Evolutionary conservation across 345 rosid genomes (phyloP), one percentile per base, ranked within the genome.

Genomic region (Sapria himalayana): DNA sequence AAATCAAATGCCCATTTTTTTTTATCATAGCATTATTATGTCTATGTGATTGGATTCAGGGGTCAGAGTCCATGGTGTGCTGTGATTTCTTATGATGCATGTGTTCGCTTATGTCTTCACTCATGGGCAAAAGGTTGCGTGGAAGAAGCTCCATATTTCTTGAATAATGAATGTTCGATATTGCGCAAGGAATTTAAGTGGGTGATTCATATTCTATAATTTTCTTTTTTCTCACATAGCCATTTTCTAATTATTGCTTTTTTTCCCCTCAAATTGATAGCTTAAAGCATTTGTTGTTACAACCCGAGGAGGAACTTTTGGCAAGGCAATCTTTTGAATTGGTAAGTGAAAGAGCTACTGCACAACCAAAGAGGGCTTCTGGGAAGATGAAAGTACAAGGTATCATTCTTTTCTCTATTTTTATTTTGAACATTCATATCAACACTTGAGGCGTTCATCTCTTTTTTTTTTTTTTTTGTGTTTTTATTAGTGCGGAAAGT

Each of bases 351-450:
- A 71, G 72, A 29, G 59, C 69, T 55, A 73, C 81, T 35, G 57
- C 91, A 20, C 78, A 82, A 56, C 76, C 80, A 19, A 78, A 79
- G 66, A 82, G 74, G 67, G 61, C 60, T 42, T 56, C 70, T 36
- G 98, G 98, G 61, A 82, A 82, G 71, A 76, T 89, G 80, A 82
- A 62, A 66, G 94, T 89, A 53, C 93, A 89, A 82, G 98, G 98
- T 82, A 59, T 31, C 27, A 23, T 39, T 44, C 25, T 43, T 20
- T 33, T 57, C 7, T 17, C 15, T 19, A 5, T 25, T 37, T 51
- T n/a, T n/a, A n/a, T n/a, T n/a, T n/a, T n/a, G n/a, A n/a, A n/a
- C n/a, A n/a, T n/a, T n/a, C n/a, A n/a, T n/a, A n/a, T n/a, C n/a
- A n/a, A n/a, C n/a, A n/a, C n/a, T n/a, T n/a, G n/a, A n/a, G n/a